Conservation (phyloP, 2,329 filamentous ascomycete species). For the Claviceps quebecensis region DNA sequence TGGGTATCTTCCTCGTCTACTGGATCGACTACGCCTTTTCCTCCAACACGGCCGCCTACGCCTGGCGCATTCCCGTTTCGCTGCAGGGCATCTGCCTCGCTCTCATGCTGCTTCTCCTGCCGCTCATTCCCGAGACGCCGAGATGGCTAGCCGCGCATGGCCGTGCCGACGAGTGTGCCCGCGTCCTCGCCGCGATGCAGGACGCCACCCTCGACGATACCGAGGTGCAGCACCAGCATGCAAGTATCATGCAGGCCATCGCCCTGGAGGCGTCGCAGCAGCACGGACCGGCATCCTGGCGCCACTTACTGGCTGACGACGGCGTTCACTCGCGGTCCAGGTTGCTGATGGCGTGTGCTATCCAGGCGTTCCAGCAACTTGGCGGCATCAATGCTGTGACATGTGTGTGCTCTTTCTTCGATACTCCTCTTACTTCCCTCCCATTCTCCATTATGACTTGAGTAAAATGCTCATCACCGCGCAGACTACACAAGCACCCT, state of each 20-base stretch:
- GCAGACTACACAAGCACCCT: constrained; percentile 31
- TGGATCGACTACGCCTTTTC: constrained; percentile 32
- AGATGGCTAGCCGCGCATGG: constrained; percentile 28
- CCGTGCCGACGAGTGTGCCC: constrained; percentile 21
- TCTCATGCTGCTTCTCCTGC: constrained; percentile 23
- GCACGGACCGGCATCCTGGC: constrained; percentile 12
- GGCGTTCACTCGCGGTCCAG: constrained; percentile 18
- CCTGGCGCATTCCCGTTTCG: constrained; percentile 27
- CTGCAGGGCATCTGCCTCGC: constrained; percentile 27
- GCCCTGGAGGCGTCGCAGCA: not conserved
- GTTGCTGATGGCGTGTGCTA: constrained; percentile 18
- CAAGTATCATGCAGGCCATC: not conserved
- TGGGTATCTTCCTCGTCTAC: constrained; percentile 30
- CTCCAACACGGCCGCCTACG: constrained; percentile 15
- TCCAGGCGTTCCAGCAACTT: constrained; percentile 27
- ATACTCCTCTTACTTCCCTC: not conserved
- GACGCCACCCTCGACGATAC: not conserved
- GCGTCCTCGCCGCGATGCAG: constrained; percentile 13
- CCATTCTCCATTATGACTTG: not conserved
- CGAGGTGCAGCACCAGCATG: not conserved
- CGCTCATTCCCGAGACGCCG: constrained; percentile 28
- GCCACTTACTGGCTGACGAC: constrained; percentile 18
- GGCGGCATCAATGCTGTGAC: constrained; percentile 35
- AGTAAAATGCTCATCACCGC: not conserved
- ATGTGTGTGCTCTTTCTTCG: constrained; percentile 13